phyloP scores from a whole-genome alignment of 768 basidiomycete genomes.

The Auricularia heimuer region DNA sequence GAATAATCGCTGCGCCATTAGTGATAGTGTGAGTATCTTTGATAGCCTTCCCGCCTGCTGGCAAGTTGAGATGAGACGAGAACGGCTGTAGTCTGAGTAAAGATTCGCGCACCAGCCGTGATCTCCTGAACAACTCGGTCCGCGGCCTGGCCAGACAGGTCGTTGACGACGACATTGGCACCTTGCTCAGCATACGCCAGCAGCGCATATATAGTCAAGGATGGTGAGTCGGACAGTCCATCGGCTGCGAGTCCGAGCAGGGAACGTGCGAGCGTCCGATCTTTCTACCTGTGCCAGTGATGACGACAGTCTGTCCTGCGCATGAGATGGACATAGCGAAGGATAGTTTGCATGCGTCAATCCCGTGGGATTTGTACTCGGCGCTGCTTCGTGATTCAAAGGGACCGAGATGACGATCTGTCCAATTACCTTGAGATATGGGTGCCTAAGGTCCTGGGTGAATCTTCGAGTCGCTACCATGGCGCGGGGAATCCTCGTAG shows the following conservation, averaged over 20 bases:
- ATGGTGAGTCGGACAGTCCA: no score
- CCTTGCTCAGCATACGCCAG: conserved; percentile 80
- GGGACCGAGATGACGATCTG: no score
- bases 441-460: no score
- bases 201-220: neutral
- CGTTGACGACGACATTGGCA: conserved; percentile 91
- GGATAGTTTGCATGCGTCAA: no score
- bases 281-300: conserved; percentile 95
- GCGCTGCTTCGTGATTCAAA: no score
- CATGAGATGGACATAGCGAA: conserved; percentile 39
- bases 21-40: conserved; percentile 78
- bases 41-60: conserved; percentile 85
- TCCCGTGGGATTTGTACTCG: no score
- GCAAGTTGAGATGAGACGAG: neutral
- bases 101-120: conserved; percentile 41
- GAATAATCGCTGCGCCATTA: conserved; percentile 78
- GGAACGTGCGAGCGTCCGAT: conserved; percentile 78
- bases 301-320: conserved; percentile 78
- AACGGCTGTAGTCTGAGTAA: conserved; percentile 14
- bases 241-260: neutral
- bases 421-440: no score
- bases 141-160: conserved; percentile 78
- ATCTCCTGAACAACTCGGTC: conserved; percentile 91
- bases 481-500: no score
- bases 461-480: no score